Evolutionary conservation across 2,329 filamentous ascomycete genomes (phyloP).

Genomic region (Ophiostoma novo-ulmi): DNA sequence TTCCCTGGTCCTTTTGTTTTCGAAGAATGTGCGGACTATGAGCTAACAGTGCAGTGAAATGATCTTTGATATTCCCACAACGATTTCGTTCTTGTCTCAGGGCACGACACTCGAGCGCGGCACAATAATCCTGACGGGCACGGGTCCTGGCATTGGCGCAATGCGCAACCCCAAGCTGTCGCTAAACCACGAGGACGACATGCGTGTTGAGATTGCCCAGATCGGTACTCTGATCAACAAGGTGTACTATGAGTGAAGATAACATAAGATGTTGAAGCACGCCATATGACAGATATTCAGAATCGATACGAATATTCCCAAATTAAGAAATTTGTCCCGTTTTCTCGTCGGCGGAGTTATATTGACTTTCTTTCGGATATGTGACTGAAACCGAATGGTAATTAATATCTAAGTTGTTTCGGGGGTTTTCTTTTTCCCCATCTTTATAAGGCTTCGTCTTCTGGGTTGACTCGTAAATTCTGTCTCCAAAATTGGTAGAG

Average conservation of each 20-base stretch:
- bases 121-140: slow-evolving; percentile 40
- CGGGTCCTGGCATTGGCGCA: slow-evolving; percentile 40
- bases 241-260: slow-evolving; percentile 35
- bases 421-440: too few species aligned
- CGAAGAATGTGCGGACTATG: neutral
- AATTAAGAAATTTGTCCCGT: neutral
- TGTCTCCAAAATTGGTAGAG: neutral
- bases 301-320: neutral
- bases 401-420: too few species aligned
- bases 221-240: slow-evolving; percentile 38
- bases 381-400: neutral
- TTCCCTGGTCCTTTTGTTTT: neutral
- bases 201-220: slow-evolving; percentile 37
- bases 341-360: too few species aligned
- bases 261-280: neutral
- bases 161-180: slow-evolving; percentile 35
- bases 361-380: neutral
- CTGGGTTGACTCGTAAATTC: too few species aligned
- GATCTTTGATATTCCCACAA: slow-evolving; percentile 38
- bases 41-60: slow-evolving; percentile 30
- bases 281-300: neutral
- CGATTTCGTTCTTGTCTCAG: slow-evolving; percentile 36
- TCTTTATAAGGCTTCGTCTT: too few species aligned
- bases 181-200: slow-evolving; percentile 29
- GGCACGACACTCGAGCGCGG: slow-evolving; percentile 38